Evolutionary conservation across 805 yeast species (phyloP).

Genomic region (Wickerhamiella sergipiensis): DNA sequence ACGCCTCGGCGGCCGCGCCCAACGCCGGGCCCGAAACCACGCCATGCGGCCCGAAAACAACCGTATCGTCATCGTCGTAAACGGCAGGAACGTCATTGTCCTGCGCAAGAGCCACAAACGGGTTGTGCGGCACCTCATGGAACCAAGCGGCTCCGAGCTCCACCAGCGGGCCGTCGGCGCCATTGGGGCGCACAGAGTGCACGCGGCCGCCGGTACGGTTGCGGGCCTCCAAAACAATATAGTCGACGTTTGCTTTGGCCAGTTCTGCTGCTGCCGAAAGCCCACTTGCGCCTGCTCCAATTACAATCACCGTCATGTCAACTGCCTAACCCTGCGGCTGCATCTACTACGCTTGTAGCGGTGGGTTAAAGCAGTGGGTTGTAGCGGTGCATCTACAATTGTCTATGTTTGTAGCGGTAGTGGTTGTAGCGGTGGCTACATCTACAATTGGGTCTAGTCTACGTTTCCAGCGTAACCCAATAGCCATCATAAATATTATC

Average conservation of each 20-base stretch:
- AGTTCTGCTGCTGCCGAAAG: conserved; percentile 21
- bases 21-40: conserved; percentile 9
- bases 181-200: conserved; percentile 10
- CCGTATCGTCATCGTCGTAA: conserved; percentile 15
- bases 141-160: conserved; percentile 21
- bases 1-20: conserved; percentile 4
- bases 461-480: too few species aligned
- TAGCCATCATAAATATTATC: too few species aligned
- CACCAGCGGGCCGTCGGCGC: conserved; percentile 1
- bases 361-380: too few species aligned
- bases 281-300: conserved; percentile 26
- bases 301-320: conserved; percentile 16
- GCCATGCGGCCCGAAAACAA: conserved; percentile 11
- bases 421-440: too few species aligned
- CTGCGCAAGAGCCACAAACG: conserved; percentile 13
- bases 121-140: conserved; percentile 17
- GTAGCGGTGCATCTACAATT: too few species aligned
- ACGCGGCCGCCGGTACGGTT: conserved; percentile 23
- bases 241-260: conserved; percentile 12
- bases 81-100: conserved; percentile 8
- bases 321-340: too few species aligned
- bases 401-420: too few species aligned
- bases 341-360: too few species aligned
- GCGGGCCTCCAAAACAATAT: conserved; percentile 22
- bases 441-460: too few species aligned